These are phyloP conservation scores for Citrus medica DNA, from an alignment of 345 rosid genomes.

Conservation along the genomic window DNA sequence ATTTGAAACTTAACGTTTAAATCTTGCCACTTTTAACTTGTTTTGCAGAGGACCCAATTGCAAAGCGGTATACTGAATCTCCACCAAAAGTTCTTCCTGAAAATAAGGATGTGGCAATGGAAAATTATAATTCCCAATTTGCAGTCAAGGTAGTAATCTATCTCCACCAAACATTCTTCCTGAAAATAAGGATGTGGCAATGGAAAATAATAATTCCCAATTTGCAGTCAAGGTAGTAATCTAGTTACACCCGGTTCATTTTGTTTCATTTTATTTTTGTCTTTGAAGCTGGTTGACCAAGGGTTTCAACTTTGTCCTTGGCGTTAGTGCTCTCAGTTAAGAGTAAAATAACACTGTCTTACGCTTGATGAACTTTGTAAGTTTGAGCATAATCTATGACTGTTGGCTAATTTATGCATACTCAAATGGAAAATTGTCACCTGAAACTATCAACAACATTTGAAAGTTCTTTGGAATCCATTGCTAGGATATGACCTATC, in stretches of 20 bases:
- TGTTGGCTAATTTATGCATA: not conserved
- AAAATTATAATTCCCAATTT: conserved; percentile 31
- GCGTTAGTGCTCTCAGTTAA: not conserved
- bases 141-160: conserved; percentile 37
- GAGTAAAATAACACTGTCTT: not conserved
- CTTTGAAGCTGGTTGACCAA: conserved; percentile 2
- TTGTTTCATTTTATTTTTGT: not conserved
- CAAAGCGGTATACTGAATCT: conserved; percentile 47
- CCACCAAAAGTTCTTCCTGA: conserved; percentile 37
- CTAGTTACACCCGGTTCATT: not conserved
- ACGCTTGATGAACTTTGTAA: not conserved
- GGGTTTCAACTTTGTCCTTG: not conserved
- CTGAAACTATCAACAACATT: not conserved
- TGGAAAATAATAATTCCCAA: conserved; percentile 28
- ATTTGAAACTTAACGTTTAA: not conserved
- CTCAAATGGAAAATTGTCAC: not conserved
- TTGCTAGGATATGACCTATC: not conserved
- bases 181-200: conserved; percentile 34
- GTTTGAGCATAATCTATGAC: not conserved
- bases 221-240: conserved; percentile 43
- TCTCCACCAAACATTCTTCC: conserved; percentile 38
- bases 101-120: conserved; percentile 29
- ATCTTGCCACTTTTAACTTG: not conserved
- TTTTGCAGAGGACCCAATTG: conserved; percentile 70
- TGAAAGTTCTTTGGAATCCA: not conserved